Evolutionary conservation across 306 rosid species (phyloP).

Genomic region (Pachyrhizus erosus): DNA sequence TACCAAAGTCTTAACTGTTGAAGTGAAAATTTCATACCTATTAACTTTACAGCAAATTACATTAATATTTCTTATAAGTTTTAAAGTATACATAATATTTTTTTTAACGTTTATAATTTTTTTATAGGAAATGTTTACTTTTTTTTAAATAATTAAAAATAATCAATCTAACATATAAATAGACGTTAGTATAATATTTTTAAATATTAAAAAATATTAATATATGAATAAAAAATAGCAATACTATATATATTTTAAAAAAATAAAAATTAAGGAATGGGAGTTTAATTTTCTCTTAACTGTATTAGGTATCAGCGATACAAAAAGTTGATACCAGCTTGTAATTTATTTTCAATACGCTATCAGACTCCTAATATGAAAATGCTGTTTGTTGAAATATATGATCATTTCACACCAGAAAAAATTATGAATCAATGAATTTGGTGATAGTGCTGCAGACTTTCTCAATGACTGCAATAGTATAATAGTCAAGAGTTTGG

Average conservation of each 20-base stretch:
- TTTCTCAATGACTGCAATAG: not conserved
- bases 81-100: no score
- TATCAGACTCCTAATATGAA: not conserved
- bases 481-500: constrained; percentile 19
- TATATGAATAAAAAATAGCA: no score
- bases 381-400: constrained; percentile 30
- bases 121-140: no score
- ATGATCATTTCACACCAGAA: constrained; percentile 8
- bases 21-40: not conserved
- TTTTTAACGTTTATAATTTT: no score
- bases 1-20: not conserved
- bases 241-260: no score
- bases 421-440: not conserved
- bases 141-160: no score
- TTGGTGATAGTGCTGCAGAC: not conserved
- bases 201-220: no score
- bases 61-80: no score
- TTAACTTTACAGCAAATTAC: no score
- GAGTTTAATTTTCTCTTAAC: not conserved
- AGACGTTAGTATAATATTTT: no score
- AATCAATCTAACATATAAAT: no score
- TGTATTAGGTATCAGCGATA: not conserved
- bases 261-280: no score
- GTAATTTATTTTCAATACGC: not conserved
- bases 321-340: not conserved